Evolutionary conservation across 1,139 yeast species (phyloP).

Genomic region (Candida glucosophila): DNA sequence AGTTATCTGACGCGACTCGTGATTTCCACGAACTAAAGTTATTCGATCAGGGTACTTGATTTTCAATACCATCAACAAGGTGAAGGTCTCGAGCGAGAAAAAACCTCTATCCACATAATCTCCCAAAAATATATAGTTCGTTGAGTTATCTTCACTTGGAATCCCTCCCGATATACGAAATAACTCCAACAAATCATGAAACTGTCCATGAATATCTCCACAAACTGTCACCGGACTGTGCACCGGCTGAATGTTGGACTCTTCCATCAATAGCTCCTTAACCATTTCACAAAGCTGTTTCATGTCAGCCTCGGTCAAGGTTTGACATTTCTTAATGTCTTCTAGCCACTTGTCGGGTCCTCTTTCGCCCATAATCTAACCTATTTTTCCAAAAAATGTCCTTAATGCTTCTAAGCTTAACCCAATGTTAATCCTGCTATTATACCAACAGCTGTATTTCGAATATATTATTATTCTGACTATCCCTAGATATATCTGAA

Average conservation of each 20-base stretch:
- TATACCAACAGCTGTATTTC: too few relatives aligned
- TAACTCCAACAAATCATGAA: conserved; percentile 85
- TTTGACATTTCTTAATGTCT: conserved; percentile 82
- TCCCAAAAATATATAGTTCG: conserved; percentile 76
- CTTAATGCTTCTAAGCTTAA: too few relatives aligned
- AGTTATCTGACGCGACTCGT: conserved; percentile 90
- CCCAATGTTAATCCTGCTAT: too few relatives aligned
- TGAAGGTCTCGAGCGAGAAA: conserved; percentile 86
- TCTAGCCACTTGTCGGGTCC: conserved; percentile 97
- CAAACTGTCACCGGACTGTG: conserved; percentile 97
- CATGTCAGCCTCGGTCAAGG: conserved; percentile 89
- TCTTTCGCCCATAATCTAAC: conserved; percentile 62
- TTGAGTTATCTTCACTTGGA: conserved; percentile 45
- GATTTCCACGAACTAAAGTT: conserved; percentile 88
- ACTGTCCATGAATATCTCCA: conserved; percentile 98
- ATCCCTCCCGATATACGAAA: conserved; percentile 90
- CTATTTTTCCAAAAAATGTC: too few relatives aligned
- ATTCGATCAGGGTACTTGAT: conserved; percentile 81
- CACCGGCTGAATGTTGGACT: conserved; percentile 91
- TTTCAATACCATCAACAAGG: conserved; percentile 83
- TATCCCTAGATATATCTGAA: too few relatives aligned
- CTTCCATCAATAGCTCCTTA: conserved; percentile 68
- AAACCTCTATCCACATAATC: conserved; percentile 97
- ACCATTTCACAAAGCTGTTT: conserved; percentile 92
- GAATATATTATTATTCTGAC: too few relatives aligned